Conservation (phyloP, 192 early-diverging fungal genomes). For the Coemansia erecta region DNA sequence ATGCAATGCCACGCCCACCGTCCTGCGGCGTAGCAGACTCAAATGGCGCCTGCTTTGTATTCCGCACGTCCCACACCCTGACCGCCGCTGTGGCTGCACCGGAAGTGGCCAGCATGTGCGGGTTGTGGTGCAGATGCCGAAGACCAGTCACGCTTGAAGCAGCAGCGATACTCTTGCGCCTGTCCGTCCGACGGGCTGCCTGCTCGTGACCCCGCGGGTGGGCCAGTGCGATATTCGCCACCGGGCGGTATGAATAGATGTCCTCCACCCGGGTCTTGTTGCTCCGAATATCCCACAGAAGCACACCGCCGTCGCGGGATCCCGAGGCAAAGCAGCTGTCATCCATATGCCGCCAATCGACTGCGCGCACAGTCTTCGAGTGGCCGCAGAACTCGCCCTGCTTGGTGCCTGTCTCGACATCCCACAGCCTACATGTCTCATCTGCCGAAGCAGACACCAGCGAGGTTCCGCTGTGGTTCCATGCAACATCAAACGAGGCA, state of each 20-base stretch:
- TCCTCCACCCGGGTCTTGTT: slow-evolving; percentile 25
- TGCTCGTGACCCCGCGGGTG: slow-evolving; percentile 10
- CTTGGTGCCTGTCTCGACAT: slow-evolving; percentile 61
- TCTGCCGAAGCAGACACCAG: slow-evolving; percentile 78
- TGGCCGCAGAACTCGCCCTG: slow-evolving; percentile 65
- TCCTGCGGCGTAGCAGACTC: slow-evolving; percentile 33
- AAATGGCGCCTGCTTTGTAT: slow-evolving; percentile 30
- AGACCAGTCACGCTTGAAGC: slow-evolving; percentile 32
- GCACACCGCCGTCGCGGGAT: slow-evolving; percentile 69
- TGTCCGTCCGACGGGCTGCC: slow-evolving; percentile 12
- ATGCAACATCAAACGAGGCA: slow-evolving; percentile 79
- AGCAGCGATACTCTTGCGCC: background rate
- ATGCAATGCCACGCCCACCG: slow-evolving; percentile 57
- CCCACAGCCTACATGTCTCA: slow-evolving; percentile 69
- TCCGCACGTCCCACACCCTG: slow-evolving; percentile 82
- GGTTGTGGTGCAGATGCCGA: slow-evolving; percentile 23
- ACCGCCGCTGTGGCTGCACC: slow-evolving; percentile 56
- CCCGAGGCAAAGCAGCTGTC: slow-evolving; percentile 67
- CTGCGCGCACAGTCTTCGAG: slow-evolving; percentile 66
- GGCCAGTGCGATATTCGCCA: slow-evolving; percentile 26
- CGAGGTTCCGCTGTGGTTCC: slow-evolving; percentile 66
- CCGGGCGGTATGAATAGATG: slow-evolving; percentile 28
- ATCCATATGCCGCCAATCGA: slow-evolving; percentile 59
- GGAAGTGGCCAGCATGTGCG: slow-evolving; percentile 24
- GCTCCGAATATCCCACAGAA: slow-evolving; percentile 77